Evolutionary conservation across 805 yeast species (phyloP).

Genomic region (Yamadazyma takamatsuzukensis): DNA sequence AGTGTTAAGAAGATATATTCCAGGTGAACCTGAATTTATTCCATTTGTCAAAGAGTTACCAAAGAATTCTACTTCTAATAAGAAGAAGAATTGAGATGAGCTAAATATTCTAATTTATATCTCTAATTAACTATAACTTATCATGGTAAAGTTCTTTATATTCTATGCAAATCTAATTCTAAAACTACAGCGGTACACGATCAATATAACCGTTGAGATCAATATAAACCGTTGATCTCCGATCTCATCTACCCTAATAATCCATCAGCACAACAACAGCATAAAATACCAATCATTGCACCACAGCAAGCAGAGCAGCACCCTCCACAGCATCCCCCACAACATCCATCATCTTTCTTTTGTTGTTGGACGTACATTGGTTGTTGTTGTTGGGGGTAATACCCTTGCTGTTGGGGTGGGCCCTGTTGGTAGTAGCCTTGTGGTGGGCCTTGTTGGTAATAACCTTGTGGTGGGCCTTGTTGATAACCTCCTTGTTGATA

Average conservation of each 20-base stretch:
- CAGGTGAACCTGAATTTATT: constrained; percentile 97
- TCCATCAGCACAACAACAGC: constrained; percentile 18
- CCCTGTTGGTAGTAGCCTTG: constrained; percentile 17
- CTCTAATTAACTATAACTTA: background rate
- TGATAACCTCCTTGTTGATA: constrained; percentile 12
- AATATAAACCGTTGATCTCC: too few species aligned
- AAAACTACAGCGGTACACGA: too few species aligned
- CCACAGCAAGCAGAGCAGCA: constrained; percentile 31
- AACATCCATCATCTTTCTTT: constrained; percentile 19
- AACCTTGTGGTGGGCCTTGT: constrained; percentile 17
- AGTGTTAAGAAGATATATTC: constrained; percentile 92
- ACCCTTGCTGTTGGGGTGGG: constrained; percentile 23
- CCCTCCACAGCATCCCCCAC: constrained; percentile 31
- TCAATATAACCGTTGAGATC: too few species aligned
- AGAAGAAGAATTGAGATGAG: constrained; percentile 45
- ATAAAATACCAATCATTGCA: constrained; percentile 26
- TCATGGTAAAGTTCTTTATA: background rate
- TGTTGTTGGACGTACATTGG: constrained; percentile 43
- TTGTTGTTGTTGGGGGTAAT: constrained; percentile 39
- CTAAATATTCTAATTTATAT: background rate
- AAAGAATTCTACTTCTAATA: constrained; percentile 85
- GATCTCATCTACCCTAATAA: background rate
- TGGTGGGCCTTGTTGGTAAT: constrained; percentile 23
- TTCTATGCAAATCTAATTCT: too few species aligned
- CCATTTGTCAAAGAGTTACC: constrained; percentile 90